These are phyloP conservation scores for Emmonsiellopsis sp. DNA, from an alignment of 2,329 filamentous ascomycete species.

Conservation along the genomic window DNA sequence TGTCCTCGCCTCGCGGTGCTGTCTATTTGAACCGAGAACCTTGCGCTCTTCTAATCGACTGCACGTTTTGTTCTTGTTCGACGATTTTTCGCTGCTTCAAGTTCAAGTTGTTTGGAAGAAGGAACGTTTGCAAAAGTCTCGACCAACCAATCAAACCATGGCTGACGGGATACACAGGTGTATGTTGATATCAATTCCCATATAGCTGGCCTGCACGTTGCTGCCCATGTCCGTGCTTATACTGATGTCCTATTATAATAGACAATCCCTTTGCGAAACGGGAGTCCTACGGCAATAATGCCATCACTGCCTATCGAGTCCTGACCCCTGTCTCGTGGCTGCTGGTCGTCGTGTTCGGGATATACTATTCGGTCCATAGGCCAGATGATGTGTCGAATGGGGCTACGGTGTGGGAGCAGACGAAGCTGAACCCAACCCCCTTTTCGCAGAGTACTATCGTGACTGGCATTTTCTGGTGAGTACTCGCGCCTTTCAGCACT, in stretches of 20 bases:
- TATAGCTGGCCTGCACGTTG: not conserved
- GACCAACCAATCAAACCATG: not conserved
- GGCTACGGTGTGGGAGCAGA: conserved; percentile 67
- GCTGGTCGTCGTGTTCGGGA: conserved; percentile 58
- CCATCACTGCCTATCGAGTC: conserved; percentile 65
- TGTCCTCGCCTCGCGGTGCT: not conserved
- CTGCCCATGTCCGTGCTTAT: not conserved
- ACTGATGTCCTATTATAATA: conserved; percentile 20
- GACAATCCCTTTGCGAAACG: conserved; percentile 70
- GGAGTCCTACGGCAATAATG: conserved; percentile 53
- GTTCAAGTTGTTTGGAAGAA: not conserved
- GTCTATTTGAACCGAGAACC: not conserved
- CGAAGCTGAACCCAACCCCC: conserved; percentile 56
- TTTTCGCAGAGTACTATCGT: conserved; percentile 64
- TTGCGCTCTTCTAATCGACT: not conserved
- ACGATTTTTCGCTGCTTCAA: not conserved
- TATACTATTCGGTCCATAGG: conserved; percentile 63
- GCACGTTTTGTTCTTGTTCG: no score
- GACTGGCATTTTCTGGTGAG: conserved; percentile 66
- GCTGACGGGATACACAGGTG: not conserved
- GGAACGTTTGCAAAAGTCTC: not conserved
- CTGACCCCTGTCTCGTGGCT: conserved; percentile 67
- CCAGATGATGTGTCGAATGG: conserved; percentile 55
- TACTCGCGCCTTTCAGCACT: conserved; percentile 1
- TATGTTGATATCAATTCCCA: not conserved